phyloP scores from a whole-genome alignment of 148 eudicot species.

The Silene uniflora region DNA sequence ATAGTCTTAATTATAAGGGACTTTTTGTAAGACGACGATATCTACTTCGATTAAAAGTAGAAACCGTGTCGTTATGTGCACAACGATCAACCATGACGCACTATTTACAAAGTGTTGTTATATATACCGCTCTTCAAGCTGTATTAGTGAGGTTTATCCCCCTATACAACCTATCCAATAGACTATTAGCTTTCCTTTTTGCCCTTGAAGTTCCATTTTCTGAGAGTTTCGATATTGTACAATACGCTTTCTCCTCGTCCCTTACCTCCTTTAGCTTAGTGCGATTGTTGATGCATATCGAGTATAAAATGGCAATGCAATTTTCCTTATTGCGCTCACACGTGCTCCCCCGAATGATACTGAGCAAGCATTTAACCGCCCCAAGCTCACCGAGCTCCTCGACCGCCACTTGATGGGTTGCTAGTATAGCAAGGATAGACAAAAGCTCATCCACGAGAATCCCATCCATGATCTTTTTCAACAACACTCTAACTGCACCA shows the following conservation, averaged over 20 bases:
- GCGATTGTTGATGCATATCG: slow-evolving; percentile 56
- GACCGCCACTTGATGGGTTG: slow-evolving; percentile 58
- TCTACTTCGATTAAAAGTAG: slow-evolving; percentile 3
- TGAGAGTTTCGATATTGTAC: slow-evolving; percentile 66
- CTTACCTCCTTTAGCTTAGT: slow-evolving; percentile 64
- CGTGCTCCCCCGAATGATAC: slow-evolving; percentile 60
- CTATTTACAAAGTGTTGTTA: slow-evolving; percentile 13
- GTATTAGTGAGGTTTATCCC: slow-evolving; percentile 30
- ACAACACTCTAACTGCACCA: slow-evolving; percentile 41
- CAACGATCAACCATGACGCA: neutral
- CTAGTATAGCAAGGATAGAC: slow-evolving; percentile 73
- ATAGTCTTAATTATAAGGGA: no score
- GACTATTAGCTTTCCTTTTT: slow-evolving; percentile 73
- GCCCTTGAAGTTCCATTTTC: slow-evolving; percentile 79
- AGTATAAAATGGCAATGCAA: slow-evolving; percentile 57
- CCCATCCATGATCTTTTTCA: slow-evolving; percentile 37
- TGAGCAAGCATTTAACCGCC: slow-evolving; percentile 53
- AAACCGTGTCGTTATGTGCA: neutral
- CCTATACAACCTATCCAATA: slow-evolving; percentile 56
- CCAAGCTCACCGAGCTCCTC: slow-evolving; percentile 73
- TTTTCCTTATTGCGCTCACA: slow-evolving; percentile 81
- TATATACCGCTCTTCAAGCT: slow-evolving; percentile 15
- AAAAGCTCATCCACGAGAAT: slow-evolving; percentile 57
- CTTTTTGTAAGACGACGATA: neutral
- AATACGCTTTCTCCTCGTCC: slow-evolving; percentile 56